Base-by-base conservation (phyloP, 768 basidiomycete genomes). In the Amanita fuliginea region DNA sequence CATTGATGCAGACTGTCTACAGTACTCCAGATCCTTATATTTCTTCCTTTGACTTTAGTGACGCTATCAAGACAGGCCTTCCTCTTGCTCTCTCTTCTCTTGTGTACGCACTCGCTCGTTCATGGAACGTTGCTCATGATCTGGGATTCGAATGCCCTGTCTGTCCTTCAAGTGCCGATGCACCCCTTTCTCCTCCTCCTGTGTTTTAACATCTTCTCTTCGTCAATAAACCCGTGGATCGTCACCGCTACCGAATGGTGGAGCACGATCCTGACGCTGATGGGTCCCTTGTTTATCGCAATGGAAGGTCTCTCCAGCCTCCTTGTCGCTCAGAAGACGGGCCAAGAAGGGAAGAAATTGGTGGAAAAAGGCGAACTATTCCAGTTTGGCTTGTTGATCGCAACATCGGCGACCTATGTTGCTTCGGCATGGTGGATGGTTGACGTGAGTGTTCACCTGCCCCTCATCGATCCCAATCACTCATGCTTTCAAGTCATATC, bases 351-450 rank as follows among this genome's bases (percentile, higher is more conserved):
- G 35, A 86, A 81, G 64, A 76, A 75, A 45, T 67, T 90, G 11
- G 83, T 83, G 9, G 76, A 61, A 18, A 76, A 78, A 55, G 81
- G 81, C 47, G 89, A 92, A 62, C 67, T 69, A 6, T 84, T 83
- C 60, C 88, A 92, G 60, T 83, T 92, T 58, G 78, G 70, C 4
- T 68, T 89, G 42, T 74, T 92, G 30, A 80, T 92, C 55, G 78
- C 75, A 28, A 78, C 87, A 2, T 87, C 90, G 7, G 77, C 77
- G 39, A 79, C 85, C 8, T 91, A 90, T 64, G 89, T 92, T 18
- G 70, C 71, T 33, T 83, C 88, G 7, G 86, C 86, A 1, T 89
- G 84, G 80, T 90, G 86, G 86, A 87, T 92, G 57, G 84, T 87
- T 36, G 68, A 73, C 53, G 87, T 88, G 56, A 56, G 86, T 79